Percentiles rank a stretch among this genome's conserved stretches.
Evolutionary conservation across 2,329 filamentous ascomycete genomes (phyloP).

Genomic region (Aspergillus fructus): DNA sequence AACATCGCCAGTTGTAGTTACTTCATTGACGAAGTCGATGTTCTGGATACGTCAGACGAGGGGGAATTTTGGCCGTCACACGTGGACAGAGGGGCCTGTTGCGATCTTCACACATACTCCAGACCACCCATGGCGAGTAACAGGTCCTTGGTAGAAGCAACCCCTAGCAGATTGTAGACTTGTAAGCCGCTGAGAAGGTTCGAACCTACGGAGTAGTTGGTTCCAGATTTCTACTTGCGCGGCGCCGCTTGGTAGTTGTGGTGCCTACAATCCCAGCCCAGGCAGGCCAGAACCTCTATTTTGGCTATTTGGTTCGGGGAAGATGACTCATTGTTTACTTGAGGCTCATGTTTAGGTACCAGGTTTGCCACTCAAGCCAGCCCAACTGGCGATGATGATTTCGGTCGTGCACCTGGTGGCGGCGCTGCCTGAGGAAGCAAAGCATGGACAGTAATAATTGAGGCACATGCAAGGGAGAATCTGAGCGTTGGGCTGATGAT

Average conservation of each 20-base stretch:
- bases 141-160: background rate
- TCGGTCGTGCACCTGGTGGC: conserved; percentile 5
- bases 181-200: background rate
- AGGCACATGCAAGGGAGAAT: conserved; percentile 22
- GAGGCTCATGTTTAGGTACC: background rate
- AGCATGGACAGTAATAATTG: conserved; percentile 11
- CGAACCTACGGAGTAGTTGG: conserved; percentile 1
- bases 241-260: background rate
- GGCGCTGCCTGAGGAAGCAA: background rate
- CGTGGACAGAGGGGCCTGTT: conserved; percentile 16
- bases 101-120: background rate
- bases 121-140: background rate
- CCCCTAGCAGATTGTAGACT: background rate
- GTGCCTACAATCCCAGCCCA: background rate
- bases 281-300: background rate
- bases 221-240: background rate
- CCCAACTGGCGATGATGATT: background rate
- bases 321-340: conserved; percentile 4
- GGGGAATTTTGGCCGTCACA: conserved; percentile 3
- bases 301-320: background rate
- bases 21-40: conserved; percentile 3
- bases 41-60: conserved; percentile 17
- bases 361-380: background rate
- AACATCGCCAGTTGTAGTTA: background rate
- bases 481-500: background rate